phyloP scores from a whole-genome alignment of 352 stramenopile species.

The Globisporangium alternatum region DNA sequence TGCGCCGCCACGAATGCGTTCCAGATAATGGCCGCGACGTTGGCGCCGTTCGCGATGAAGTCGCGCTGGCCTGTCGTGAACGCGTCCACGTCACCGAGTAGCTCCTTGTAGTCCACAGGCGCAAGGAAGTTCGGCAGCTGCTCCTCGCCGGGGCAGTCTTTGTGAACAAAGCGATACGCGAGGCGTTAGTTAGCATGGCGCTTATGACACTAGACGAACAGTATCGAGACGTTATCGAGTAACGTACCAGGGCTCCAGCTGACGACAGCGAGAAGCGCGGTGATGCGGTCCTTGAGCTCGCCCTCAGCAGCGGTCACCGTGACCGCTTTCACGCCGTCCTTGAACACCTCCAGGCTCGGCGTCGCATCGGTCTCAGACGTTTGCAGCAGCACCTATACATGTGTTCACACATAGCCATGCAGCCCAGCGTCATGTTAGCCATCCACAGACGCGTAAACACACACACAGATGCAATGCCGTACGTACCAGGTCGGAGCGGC shows the following conservation, averaged over 20 bases:
- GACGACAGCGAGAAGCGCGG: constrained; percentile 44
- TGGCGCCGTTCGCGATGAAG: constrained; percentile 77
- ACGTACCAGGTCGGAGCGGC: constrained; percentile 58
- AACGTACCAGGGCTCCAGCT: constrained; percentile 52
- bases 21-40: constrained; percentile 82
- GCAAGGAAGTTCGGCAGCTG: constrained; percentile 58
- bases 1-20: constrained; percentile 62
- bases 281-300: constrained; percentile 50
- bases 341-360: constrained; percentile 51
- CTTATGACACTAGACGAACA: not conserved
- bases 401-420: constrained; percentile 3
- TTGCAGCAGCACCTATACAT: constrained; percentile 39
- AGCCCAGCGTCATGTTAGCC: constrained; percentile 2
- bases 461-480: not conserved
- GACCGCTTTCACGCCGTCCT: constrained; percentile 33
- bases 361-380: constrained; percentile 27
- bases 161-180: not conserved
- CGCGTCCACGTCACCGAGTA: constrained; percentile 54
- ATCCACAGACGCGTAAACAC: not conserved
- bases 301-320: constrained; percentile 34
- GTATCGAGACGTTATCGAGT: too few species aligned
- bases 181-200: constrained; percentile 1
- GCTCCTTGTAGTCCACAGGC: constrained; percentile 61
- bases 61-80: constrained; percentile 70
- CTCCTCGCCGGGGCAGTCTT: constrained; percentile 44